Evolutionary conservation across 495 filamentous ascomycete species (phyloP), one percentile per base, ranked within the genome.

Genomic region (Xylaria curta): DNA sequence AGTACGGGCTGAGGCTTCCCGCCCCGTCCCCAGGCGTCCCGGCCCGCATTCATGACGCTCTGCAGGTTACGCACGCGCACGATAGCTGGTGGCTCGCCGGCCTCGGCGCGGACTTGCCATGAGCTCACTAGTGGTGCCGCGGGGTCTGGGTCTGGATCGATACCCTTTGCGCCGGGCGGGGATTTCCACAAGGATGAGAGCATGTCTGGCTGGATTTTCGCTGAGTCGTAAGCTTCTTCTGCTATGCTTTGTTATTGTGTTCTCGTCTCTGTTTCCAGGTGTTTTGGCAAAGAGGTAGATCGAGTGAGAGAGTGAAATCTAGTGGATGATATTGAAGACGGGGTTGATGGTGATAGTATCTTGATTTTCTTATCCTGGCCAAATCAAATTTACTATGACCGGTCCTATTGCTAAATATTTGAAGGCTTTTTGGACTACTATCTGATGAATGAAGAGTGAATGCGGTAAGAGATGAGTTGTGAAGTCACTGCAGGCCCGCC

Each of bases 21-120:
- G 0, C 69, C 19, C 2, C 89, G 84, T 15, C 85, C 84, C 89
- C 89, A 92, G 51, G 85, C 88, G 78, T 91, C 89, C 2, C 74
- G 77, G 38, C 81, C 84, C 8, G 83, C 80, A 64, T 75, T 31
- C 28, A 85, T 77, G 24, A 78, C 75, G 58, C 82, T 79, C 49
- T 80, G 75, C 0, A 92, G 84, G 76, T 90, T 88, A 10, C 78
- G 81, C 66, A 92, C 82, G 33, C 75, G 78, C 42, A 88, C 83
- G 9, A 76, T 54, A 54, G 86, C 82, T 15, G 75, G 70, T 6
- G 82, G 77, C 65, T 82, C 79, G 38, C 81, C 81, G 38, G 80
- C 79, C 13, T 74, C 70, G 47, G 76, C 71, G 66, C 73, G 76
- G 60, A 81, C 75, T 63, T 65, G 67, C 76, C 79, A 81, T 36